Conservation (phyloP, 371 early-diverging fungal genomes). For the Apophysomyces sp. region DNA sequence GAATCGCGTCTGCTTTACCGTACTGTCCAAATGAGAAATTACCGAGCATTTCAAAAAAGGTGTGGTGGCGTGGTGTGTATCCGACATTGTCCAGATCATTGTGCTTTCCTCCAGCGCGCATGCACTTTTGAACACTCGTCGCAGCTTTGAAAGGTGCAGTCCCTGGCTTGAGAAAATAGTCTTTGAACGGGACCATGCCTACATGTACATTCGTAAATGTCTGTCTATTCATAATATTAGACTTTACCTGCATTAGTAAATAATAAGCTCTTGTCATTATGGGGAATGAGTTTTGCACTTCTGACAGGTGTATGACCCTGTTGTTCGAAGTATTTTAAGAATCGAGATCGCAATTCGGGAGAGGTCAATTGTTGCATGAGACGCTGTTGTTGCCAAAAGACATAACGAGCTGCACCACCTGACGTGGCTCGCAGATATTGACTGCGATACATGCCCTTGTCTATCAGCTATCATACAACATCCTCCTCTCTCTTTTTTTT, state of each 20-base stretch:
- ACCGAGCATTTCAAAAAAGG: conserved; percentile 87
- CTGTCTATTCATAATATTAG: not conserved
- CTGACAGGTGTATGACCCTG: conserved; percentile 47
- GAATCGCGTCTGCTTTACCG: conserved; percentile 60
- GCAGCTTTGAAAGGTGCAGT: conserved; percentile 62
- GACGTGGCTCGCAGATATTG: not conserved
- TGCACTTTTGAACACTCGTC: conserved; percentile 72
- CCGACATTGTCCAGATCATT: conserved; percentile 85
- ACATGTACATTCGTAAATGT: not conserved
- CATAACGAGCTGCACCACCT: not conserved
- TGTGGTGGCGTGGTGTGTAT: conserved; percentile 76
- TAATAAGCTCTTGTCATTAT: conserved; percentile 69
- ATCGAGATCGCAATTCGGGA: conserved; percentile 51
- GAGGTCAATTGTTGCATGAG: conserved; percentile 34
- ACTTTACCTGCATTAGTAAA: conserved; percentile 75
- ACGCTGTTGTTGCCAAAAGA: conserved; percentile 4
- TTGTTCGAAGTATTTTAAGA: conserved; percentile 51
- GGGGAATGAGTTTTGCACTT: conserved; percentile 65
- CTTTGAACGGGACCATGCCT: conserved; percentile 83
- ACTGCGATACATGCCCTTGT: not conserved
- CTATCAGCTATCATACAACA: not conserved
- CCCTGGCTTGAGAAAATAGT: conserved; percentile 65
- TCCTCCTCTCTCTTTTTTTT: not conserved
- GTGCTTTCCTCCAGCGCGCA: conserved; percentile 83
- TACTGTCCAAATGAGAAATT: conserved; percentile 80